Evolutionary conservation across 2,329 filamentous ascomycete genomes (phyloP).

Genomic region (Aspergillus ochraceus): DNA sequence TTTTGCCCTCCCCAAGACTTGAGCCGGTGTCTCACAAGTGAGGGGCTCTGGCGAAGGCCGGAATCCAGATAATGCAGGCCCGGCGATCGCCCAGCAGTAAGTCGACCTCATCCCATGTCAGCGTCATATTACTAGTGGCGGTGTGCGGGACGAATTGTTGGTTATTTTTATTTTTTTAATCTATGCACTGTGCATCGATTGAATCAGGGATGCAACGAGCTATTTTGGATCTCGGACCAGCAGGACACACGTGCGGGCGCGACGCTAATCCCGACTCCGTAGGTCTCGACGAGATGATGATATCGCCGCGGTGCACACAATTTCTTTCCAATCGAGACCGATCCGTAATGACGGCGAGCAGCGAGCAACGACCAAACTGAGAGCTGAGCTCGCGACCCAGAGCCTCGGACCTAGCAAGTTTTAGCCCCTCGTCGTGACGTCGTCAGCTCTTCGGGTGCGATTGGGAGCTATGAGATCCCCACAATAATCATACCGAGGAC

Average conservation of each 20-base stretch:
- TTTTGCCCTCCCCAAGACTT: neutral
- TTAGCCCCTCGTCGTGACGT: conserved; percentile 8
- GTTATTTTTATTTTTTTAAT: neutral
- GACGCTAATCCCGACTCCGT: neutral
- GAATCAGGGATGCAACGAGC: neutral
- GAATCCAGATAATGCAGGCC: conserved; percentile 9
- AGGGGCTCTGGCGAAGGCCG: conserved; percentile 15
- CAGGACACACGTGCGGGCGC: neutral
- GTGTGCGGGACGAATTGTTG: neutral
- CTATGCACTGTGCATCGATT: neutral
- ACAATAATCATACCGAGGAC: conserved; percentile 1
- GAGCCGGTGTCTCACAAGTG: conserved; percentile 16
- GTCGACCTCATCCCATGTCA: neutral
- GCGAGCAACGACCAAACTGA: neutral
- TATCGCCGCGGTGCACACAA: neutral
- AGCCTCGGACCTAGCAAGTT: neutral
- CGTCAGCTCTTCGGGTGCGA: conserved; percentile 3
- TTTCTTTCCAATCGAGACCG: neutral
- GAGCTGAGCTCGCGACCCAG: neutral
- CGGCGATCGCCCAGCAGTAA: conserved; percentile 4
- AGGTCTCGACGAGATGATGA: neutral
- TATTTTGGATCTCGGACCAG: neutral
- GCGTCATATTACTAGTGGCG: neutral
- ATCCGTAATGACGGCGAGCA: neutral
- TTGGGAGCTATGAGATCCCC: conserved; percentile 1